Evolutionary conservation across 495 filamentous ascomycete genomes (phyloP).

Genomic region (Cercophora sp.): DNA sequence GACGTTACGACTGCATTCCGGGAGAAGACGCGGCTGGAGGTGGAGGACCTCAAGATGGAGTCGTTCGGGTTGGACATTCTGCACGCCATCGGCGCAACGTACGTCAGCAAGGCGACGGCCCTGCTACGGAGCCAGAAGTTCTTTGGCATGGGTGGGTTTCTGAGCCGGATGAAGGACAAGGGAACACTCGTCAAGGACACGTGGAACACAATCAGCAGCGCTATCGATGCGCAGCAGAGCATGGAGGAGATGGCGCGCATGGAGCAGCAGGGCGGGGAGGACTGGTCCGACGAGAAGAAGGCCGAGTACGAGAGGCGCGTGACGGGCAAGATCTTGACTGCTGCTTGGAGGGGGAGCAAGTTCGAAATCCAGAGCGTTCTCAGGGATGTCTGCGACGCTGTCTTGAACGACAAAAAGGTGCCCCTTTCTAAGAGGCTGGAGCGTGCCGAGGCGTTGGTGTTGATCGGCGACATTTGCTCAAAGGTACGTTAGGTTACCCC

Average conservation of each 20-base stretch:
- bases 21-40: constrained; percentile 89
- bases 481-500: too few species aligned
- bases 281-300: constrained; percentile 98
- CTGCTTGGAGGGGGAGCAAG: constrained; percentile 94
- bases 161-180: constrained; percentile 91
- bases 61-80: constrained; percentile 96
- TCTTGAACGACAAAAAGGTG: constrained; percentile 75
- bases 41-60: constrained; percentile 99
- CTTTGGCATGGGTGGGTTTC: constrained; percentile 92
- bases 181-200: constrained; percentile 94
- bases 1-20: constrained; percentile 88
- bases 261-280: constrained; percentile 92
- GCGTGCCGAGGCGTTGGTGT: constrained; percentile 80
- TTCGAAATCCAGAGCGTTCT: constrained; percentile 98
- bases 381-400: constrained; percentile 72
- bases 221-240: constrained; percentile 96
- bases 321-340: constrained; percentile 97
- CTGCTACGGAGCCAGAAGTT: constrained; percentile 95
- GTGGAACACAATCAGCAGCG: constrained; percentile 93
- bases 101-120: constrained; percentile 78
- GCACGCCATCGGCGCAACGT: constrained; percentile 88
- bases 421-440: constrained; percentile 80
- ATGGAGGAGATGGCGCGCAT: constrained; percentile 98
- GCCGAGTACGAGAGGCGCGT: constrained; percentile 92
- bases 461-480: constrained; percentile 81